Evolutionary conservation across 495 filamentous ascomycete genomes (phyloP), one percentile per base, ranked within the genome.

Genomic region (Hypoxylon crocopeplum): DNA sequence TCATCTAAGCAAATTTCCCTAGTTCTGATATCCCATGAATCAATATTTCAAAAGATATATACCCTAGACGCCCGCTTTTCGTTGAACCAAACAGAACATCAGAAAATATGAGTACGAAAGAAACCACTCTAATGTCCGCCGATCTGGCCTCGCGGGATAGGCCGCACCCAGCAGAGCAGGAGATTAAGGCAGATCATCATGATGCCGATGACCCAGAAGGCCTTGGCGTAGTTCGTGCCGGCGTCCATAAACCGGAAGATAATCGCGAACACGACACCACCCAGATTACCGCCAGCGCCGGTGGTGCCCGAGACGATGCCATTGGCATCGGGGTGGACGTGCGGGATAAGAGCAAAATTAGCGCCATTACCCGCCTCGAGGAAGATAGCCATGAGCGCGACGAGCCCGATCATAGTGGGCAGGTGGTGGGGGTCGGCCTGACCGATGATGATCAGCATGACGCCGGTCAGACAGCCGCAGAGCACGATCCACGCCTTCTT

Each of bases 291-390:
- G 10, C 84, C 76, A 0, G 34, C 34, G 15, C 34, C 34, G 2
- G 34, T 38, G 15, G 90, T 87, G 37, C 86, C 71, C 13, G 3
- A 87, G 85, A 96, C 78, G 48, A 95, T 83, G 42, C 81, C 77
- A 57, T 77, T 75, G 13, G 90, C 88, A 53, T 77, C 82, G 0
- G 92, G 90, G 65, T 90, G 86, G 2, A 95, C 86, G 64, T 96
- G 92, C 39, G 92, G 92, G 2, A 96, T 84, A 21, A 96, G 78
- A 0, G 90, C 82, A 68, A 94, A 97, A 70, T 90, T 93, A 7
- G 87, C 89, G 1, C 92, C 92, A 64, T 97, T 97, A 58, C 84
- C 84, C 2, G 86, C 89, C 65, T 93, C 92, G 38, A 92, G 75
- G 80, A 96, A 96, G 67, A 96, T 80, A 0, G 90, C 88, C 74